Percentiles rank a stretch among this genome's conserved stretches.
phyloP scores from a whole-genome alignment of 805 yeast species.

The Wickerhamiella sorbophila region DNA sequence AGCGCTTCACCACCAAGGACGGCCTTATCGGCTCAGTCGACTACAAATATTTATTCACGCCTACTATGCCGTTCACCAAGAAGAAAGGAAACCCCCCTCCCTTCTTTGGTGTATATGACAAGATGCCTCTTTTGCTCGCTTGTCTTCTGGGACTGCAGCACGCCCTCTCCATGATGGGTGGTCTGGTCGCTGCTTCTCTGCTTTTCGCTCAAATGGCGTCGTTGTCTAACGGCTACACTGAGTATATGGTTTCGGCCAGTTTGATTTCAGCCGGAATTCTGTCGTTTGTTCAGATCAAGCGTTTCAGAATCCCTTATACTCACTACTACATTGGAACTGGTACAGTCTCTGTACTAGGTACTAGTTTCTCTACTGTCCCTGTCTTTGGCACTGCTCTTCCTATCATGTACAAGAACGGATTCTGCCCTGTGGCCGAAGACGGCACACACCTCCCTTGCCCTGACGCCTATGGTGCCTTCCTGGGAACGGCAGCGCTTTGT shows the following conservation, averaged over 20 bases:
- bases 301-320: constrained; percentile 62
- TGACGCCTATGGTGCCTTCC: constrained; percentile 75
- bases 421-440: constrained; percentile 46
- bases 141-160: constrained; percentile 76
- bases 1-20: constrained; percentile 47
- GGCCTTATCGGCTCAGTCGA: constrained; percentile 83
- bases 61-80: constrained; percentile 54
- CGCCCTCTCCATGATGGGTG: constrained; percentile 81
- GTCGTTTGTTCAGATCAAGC: constrained; percentile 62
- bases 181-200: constrained; percentile 73
- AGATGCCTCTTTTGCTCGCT: constrained; percentile 71
- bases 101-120: constrained; percentile 66
- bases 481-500: constrained; percentile 70
- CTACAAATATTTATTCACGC: constrained; percentile 65
- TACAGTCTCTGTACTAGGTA: constrained; percentile 76
- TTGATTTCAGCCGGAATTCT: constrained; percentile 58
- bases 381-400: constrained; percentile 66
- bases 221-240: constrained; percentile 34
- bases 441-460: constrained; percentile 70
- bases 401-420: constrained; percentile 60
- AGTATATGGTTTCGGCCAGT: constrained; percentile 58
- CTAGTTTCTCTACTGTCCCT: constrained; percentile 77
- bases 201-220: constrained; percentile 53
- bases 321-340: constrained; percentile 80
- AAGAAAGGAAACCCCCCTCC: constrained; percentile 43